phyloP scores from a whole-genome alignment of 164 flowering plant species.

The Kingdonia uniflora region DNA sequence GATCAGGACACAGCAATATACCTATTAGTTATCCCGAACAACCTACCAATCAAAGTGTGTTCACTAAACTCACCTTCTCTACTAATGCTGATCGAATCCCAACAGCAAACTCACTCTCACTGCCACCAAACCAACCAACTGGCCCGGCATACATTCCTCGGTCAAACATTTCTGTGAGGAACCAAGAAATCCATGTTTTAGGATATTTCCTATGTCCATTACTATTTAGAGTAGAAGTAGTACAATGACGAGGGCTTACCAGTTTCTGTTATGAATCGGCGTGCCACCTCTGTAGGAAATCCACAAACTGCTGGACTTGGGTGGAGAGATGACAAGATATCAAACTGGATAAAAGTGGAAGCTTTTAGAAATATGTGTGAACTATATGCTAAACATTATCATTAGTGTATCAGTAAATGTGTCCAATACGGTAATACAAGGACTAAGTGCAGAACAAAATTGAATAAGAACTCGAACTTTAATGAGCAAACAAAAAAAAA shows the following conservation, averaged over 20 bases:
- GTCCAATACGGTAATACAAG: too few species aligned
- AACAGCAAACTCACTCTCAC: slow-evolving; percentile 87
- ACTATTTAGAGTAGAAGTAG: background rate
- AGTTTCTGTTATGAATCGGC: slow-evolving; percentile 63
- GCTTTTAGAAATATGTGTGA: background rate
- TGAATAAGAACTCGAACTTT: too few species aligned
- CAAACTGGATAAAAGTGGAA: slow-evolving; percentile 48
- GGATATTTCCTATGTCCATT: background rate
- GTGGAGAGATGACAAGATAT: slow-evolving; percentile 74
- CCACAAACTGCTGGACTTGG: slow-evolving; percentile 99
- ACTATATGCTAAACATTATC: too few species aligned
- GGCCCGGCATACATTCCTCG: slow-evolving; percentile 99
- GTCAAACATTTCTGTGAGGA: slow-evolving; percentile 71
- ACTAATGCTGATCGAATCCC: slow-evolving; percentile 95
- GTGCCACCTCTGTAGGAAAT: slow-evolving; percentile 82
- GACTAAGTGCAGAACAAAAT: too few species aligned
- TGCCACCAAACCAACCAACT: slow-evolving; percentile 97
- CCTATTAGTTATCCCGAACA: background rate
- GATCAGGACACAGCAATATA: slow-evolving; percentile 2
- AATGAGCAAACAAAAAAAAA: too few species aligned
- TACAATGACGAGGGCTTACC: slow-evolving; percentile 28
- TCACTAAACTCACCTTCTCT: slow-evolving; percentile 39
- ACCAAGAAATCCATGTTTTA: slow-evolving; percentile 1
- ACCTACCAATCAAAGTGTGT: background rate
- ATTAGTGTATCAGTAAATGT: too few species aligned